Base-by-base conservation (phyloP, 228 moss, liverwort and hornwort genomes). In the Sphagnum magellanicum region DNA sequence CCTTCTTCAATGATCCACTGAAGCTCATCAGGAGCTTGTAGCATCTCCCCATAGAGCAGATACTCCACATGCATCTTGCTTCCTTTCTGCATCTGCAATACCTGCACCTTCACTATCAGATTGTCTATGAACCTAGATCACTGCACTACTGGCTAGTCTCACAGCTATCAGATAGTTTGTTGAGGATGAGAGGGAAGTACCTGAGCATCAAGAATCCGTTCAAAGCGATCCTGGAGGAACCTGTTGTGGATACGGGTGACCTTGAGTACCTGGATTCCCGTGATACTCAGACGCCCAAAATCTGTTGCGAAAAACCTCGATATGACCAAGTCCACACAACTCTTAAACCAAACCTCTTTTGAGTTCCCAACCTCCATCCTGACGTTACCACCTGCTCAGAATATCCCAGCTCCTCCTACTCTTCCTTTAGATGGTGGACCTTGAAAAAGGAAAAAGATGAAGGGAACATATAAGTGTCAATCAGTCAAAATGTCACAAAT, bases 161-260 rank as follows among this genome's bases (percentile, higher is more conserved):
- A 32, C 32, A 32, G 32, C 32, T 32, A 32, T 32, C 32, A 32
- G 32, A 32, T 32, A 32, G 32, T 32, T 32, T 32, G 32, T 32
- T 32, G 32, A 32, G 32, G 32, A 32, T 32, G 32, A 32, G 32
- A 32, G 32, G 32, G 32, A 32, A 32, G 84, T 58, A 97, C 97
- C 69, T 83, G 83, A 52, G 70, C 53, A 78, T 97, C 97, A 14
- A 91, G 78, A 52, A 76, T 80, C 32, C 81, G 83, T 70, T 91
- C 88, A 60, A 97, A 93, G 6, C 90, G 88, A 73, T 89, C 90
- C 74, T 97, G 93, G 65, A 93, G 76, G 73, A 84, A 91, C 49
- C 91, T 78, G 70, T 97, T 97, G 78, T 97, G 97, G 70, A 97
- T 97, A 53, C 90, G 91, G 47, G 97, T 90, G 64, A 93, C 91